Evolutionary conservation across 495 filamentous ascomycete species (phyloP), one percentile per base, ranked within the genome.

Genomic region (Aspergillus ellipticus): DNA sequence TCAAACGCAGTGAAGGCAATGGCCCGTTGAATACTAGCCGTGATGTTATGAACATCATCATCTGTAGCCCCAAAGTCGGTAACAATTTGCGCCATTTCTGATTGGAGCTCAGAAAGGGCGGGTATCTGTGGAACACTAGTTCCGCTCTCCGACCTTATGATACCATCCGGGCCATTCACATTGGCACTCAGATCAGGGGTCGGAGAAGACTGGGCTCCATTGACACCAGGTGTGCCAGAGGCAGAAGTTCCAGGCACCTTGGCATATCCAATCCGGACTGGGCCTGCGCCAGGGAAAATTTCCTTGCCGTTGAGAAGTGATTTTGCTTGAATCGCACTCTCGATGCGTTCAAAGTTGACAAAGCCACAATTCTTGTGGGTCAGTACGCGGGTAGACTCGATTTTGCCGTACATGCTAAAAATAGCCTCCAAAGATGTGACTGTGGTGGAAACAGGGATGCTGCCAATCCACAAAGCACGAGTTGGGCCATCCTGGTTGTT

Each of bases 291-390:
- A 7, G 94, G 95, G 76, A 98, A 97, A 47, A 98, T 96, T 68
- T 98, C 94, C 73, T 96, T 96, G 57, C 92, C 92, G 63, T 97
- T 96, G 67, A 96, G 85, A 65, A 85, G 77, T 17, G 83, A 84
- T 65, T 89, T 95, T 4, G 94, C 95, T 52, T 89, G 82, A 26
- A 96, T 88, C 45, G 94, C 95, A 65, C 89, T 95, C 29, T 96
- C 89, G 21, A 92, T 69, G 59, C 82, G 84, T 73, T 97, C 90
- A 62, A 96, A 98, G 70, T 98, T 98, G 66, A 98, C 92, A 63
- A 98, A 98, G 6, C 94, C 94, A 69, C 94, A 98, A 66, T 96
- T 97, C 82, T 98, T 98, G 77, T 98, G 94, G 11, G 94, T 96
- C 58, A 98, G 78, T 13, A 98, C 95, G 55, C 94, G 81, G 33